Base-by-base conservation (phyloP, 768 basidiomycete species). In the Dendrothele bispora region DNA sequence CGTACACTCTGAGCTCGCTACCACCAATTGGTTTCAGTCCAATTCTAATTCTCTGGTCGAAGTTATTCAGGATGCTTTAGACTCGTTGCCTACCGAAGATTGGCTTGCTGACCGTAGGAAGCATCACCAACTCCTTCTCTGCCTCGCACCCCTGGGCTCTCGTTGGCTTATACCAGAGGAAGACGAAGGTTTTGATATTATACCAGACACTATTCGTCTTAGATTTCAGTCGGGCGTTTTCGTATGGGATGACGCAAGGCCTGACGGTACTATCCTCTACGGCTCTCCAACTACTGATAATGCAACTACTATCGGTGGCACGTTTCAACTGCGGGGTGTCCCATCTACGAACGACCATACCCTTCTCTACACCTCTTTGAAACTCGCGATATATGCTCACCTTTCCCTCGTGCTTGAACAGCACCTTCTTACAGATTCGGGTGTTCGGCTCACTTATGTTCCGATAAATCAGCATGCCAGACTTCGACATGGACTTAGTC, bases 351-450 rank as follows among this genome's bases (percentile, higher is more conserved):
- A 56, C 4, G 75, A 80, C 44, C 71, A 83, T 52, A 51, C 55
- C 3, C 49, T 70, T 1, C 69, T 88, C 0, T 61, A 63, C 39
- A 72, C 69, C 36, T 64, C 78, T 15, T 77, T 88, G 14, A 74
- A 77, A 14, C 54, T 86, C 8, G 56, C 75, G 0, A 63, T 80
- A 14, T 85, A 80, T 57, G 58, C 72, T 7, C 78, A 82, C 54
- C 70, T 84, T 1, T 80, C 82, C 1, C 69, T 84, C 27, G 50
- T 82, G 4, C 75, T 86, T 14, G 85, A 86, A 55, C 82, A 85
- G 56, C 72, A 77, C 29, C 60, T 84, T 4, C 69, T 86, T 24
- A 46, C 64, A 4, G 71, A 82, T 59, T 80, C 74, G 1, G 63
- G 73, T 40, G 71, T 83, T n/a, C 60, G 63, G 6, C 62, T 86